phyloP scores from a whole-genome alignment of 805 yeast species.

The Torulaspora maleeae region DNA sequence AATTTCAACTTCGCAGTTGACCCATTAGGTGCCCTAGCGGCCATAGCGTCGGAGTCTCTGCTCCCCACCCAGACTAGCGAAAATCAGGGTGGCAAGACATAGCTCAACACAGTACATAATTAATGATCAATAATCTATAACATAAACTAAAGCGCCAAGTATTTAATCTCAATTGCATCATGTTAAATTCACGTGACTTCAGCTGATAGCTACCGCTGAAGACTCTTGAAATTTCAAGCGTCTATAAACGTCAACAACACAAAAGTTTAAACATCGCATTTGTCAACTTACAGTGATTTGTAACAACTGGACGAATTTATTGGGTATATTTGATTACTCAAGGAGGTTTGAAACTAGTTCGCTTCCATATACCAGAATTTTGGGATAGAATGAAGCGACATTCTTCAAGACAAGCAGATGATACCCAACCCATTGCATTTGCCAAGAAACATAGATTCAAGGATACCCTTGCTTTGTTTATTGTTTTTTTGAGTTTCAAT shows the following conservation, averaged over 20 bases:
- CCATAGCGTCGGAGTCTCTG: conserved; percentile 34
- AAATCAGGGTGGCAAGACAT: neutral
- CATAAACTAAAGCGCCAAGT: neutral
- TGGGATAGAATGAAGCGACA: conserved; percentile 6
- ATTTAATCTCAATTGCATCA: neutral
- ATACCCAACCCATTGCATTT: conserved; percentile 20
- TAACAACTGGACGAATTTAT: neutral
- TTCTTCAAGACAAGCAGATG: conserved; percentile 5
- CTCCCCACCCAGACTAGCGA: conserved; percentile 4
- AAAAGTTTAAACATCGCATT: neutral
- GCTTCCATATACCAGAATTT: neutral
- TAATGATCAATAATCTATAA: neutral
- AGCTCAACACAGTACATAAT: neutral
- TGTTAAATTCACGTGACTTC: neutral
- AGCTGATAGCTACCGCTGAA: neutral
- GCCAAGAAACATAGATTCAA: conserved; percentile 29
- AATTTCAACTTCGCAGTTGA: conserved; percentile 32
- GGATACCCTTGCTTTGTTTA: conserved; percentile 32
- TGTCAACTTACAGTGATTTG: neutral
- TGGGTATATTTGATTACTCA: neutral
- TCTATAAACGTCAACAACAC: neutral
- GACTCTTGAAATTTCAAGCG: neutral
- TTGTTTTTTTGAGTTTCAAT: conserved; percentile 33
- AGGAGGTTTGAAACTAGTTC: neutral
- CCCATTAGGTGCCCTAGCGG: conserved; percentile 38